phyloP scores from a whole-genome alignment of 2,329 filamentous ascomycete species.

The Teratosphaeria destructans region DNA sequence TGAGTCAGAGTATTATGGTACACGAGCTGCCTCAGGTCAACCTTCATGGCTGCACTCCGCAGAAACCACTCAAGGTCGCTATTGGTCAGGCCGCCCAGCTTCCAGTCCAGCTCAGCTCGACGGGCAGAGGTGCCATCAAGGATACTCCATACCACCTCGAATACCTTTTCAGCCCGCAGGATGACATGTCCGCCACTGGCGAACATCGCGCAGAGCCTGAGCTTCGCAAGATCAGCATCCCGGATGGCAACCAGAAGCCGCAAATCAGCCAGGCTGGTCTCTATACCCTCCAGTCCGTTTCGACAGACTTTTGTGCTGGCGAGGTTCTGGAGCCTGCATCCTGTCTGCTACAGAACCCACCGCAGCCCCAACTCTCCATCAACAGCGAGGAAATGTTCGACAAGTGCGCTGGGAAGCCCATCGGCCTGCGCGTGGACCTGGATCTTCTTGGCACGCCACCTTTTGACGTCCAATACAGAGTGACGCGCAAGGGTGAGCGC shows the following conservation, averaged over 20 bases:
- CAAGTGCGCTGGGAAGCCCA: slow-evolving; percentile 87
- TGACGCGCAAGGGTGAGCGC: slow-evolving; percentile 50
- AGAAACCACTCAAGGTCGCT: slow-evolving; percentile 72
- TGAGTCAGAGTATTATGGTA: slow-evolving; percentile 71
- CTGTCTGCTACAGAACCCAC: slow-evolving; percentile 84
- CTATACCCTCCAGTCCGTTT: slow-evolving; percentile 73
- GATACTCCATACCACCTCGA: slow-evolving; percentile 62
- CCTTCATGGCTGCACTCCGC: slow-evolving; percentile 65
- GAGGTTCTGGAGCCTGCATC: slow-evolving; percentile 89
- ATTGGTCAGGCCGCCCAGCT: slow-evolving; percentile 59
- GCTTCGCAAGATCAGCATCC: slow-evolving; percentile 43
- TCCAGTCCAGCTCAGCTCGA: slow-evolving; percentile 50
- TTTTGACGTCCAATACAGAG: slow-evolving; percentile 71
- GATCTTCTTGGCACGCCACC: slow-evolving; percentile 88
- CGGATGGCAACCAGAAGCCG: slow-evolving; percentile 53
- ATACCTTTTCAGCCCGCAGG: slow-evolving; percentile 72
- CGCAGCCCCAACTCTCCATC: slow-evolving; percentile 69
- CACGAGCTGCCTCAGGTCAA: slow-evolving; percentile 72
- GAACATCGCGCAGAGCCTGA: slow-evolving; percentile 55
- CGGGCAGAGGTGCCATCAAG: slow-evolving; percentile 45
- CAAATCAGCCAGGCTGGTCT: slow-evolving; percentile 67
- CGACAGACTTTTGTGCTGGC: slow-evolving; percentile 71
- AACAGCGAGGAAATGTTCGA: slow-evolving; percentile 76
- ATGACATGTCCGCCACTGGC: slow-evolving; percentile 57
- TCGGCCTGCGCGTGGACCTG: slow-evolving; percentile 78